These are phyloP conservation scores for Rutstroemia sp. DNA, from an alignment of 2,329 filamentous ascomycete genomes.

Conservation along the genomic window DNA sequence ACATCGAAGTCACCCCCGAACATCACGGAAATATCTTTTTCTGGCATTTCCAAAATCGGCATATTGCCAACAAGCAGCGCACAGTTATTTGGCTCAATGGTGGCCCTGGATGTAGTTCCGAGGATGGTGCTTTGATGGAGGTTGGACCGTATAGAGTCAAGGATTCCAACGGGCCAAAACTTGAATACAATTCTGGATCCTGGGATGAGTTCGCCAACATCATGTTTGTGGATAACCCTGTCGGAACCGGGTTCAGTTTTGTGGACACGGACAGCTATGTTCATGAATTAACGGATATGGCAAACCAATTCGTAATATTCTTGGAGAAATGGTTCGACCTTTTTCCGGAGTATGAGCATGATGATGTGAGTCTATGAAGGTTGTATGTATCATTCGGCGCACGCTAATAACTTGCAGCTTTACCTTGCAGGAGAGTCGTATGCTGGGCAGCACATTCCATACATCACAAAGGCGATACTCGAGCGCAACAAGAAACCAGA, in stretches of 20 bases:
- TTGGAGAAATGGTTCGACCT: constrained; percentile 84
- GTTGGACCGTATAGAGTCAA: constrained; percentile 86
- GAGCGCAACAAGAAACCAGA: constrained; percentile 66
- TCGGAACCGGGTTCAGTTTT: constrained; percentile 94
- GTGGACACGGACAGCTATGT: constrained; percentile 84
- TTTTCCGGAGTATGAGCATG: constrained; percentile 85
- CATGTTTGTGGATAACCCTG: constrained; percentile 93
- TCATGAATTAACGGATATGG: constrained; percentile 82
- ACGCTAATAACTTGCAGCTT: constrained; percentile 47
- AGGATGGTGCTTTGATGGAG: constrained; percentile 86
- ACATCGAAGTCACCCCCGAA: constrained; percentile 81
- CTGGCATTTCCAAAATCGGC: constrained; percentile 94
- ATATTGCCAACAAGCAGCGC: constrained; percentile 85
- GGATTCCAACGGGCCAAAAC: constrained; percentile 45
- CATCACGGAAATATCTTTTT: constrained; percentile 95
- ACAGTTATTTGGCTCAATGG: constrained; percentile 97
- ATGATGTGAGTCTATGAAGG: constrained; percentile 65
- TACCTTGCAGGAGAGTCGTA: constrained; percentile 96
- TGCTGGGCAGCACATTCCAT: constrained; percentile 93
- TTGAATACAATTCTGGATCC: constrained; percentile 83
- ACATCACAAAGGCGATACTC: constrained; percentile 87
- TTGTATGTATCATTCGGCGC: not conserved
- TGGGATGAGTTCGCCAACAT: constrained; percentile 98
- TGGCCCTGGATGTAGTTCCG: constrained; percentile 92
- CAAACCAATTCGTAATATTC: constrained; percentile 78